Evolutionary conservation across 2,329 filamentous ascomycete genomes (phyloP).

Genomic region (Fusarium chuoi): DNA sequence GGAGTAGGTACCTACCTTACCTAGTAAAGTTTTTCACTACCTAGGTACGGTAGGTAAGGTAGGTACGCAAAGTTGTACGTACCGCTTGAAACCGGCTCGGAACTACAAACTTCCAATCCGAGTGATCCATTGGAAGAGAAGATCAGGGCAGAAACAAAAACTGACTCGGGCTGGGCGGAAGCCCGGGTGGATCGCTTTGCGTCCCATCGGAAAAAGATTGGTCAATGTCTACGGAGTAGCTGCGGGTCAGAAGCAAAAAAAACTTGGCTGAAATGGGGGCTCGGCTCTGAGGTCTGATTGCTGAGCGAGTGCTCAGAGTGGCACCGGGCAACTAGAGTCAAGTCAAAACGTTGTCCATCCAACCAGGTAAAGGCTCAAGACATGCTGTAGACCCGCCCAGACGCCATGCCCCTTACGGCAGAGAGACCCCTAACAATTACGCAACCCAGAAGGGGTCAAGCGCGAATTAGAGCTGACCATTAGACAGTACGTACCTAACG

Average conservation of each 20-base stretch:
- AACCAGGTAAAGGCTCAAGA: conserved; percentile 35
- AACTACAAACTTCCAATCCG: conserved; percentile 21
- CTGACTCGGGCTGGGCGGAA: conserved; percentile 35
- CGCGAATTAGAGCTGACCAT: conserved; percentile 21
- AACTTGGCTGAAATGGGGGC: conserved; percentile 21
- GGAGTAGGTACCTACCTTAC: too few relatives aligned
- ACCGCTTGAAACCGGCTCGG: background rate
- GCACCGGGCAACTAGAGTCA: conserved; percentile 36
- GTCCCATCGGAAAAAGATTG: conserved; percentile 11
- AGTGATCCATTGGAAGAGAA: background rate
- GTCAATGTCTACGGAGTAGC: conserved; percentile 26
- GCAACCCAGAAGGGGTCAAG: conserved; percentile 38
- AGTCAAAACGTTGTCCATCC: conserved; percentile 39
- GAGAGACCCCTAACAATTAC: conserved; percentile 39
- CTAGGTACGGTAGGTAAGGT: too few relatives aligned
- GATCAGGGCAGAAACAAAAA: conserved; percentile 7
- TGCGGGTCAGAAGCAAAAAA: conserved; percentile 20
- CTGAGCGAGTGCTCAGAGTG: background rate
- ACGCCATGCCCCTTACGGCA: conserved; percentile 27
- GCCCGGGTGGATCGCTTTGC: conserved; percentile 16
- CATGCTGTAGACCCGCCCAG: conserved; percentile 20
- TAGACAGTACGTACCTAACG: conserved; percentile 33
- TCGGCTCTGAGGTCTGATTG: conserved; percentile 18
- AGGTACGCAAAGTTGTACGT: background rate
- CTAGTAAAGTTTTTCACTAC: background rate